Percentiles rank a stretch among this genome's conserved stretches.
Evolutionary conservation across 345 rosid species (phyloP).

Genomic region (Citrus reticulata): DNA sequence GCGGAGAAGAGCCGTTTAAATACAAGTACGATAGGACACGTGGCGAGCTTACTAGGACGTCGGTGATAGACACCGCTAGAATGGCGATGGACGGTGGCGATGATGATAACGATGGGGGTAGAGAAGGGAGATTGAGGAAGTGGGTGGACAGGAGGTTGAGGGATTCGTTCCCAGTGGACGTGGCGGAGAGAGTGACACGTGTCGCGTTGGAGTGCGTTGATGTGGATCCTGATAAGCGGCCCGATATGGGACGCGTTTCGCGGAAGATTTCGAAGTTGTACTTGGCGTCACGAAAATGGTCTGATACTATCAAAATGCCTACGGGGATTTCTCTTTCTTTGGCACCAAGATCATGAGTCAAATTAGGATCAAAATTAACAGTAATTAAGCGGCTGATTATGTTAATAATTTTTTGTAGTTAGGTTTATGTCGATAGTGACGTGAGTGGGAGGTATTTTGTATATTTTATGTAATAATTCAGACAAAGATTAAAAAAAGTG

Average conservation of each 20-base stretch:
- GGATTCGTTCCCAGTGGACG: constrained; percentile 79
- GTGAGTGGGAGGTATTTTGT: not conserved
- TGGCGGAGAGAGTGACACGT: constrained; percentile 50
- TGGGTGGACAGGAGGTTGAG: constrained; percentile 72
- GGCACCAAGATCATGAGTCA: constrained; percentile 49
- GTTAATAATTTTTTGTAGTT: not conserved
- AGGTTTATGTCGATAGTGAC: not conserved
- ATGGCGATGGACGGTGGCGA: constrained; percentile 32
- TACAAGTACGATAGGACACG: constrained; percentile 44
- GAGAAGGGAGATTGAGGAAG: constrained; percentile 49
- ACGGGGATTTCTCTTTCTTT: constrained; percentile 57
- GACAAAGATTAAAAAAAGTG: no score
- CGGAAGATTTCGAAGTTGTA: constrained; percentile 71
- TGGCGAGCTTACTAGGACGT: constrained; percentile 46
- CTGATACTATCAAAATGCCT: constrained; percentile 36
- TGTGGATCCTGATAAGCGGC: constrained; percentile 61
- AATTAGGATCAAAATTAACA: not conserved
- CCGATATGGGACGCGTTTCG: constrained; percentile 82
- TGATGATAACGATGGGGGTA: not conserved
- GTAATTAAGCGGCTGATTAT: not conserved
- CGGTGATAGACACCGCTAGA: constrained; percentile 61
- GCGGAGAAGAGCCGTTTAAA: constrained; percentile 74
- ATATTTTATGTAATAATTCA: not conserved
- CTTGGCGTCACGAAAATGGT: constrained; percentile 63
- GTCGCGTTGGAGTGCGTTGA: constrained; percentile 67